phyloP scores from a whole-genome alignment of 108 stramenopile genomes.

The Skeletonema marinoi region DNA sequence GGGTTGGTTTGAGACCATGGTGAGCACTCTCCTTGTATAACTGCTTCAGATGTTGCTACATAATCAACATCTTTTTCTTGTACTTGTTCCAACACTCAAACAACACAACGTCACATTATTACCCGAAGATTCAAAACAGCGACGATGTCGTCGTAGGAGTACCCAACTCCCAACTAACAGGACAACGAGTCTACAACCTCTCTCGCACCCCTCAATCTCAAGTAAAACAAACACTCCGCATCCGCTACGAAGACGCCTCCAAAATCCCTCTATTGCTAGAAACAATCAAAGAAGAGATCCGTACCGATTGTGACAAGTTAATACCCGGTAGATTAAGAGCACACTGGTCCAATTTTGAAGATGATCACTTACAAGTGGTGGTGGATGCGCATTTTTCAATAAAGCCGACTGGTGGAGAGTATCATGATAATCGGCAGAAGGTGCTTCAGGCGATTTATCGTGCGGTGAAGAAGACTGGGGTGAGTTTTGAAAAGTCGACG shows the following conservation, averaged over 20 bases:
- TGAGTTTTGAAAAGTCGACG: slow-evolving; percentile 40
- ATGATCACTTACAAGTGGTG: slow-evolving; percentile 61
- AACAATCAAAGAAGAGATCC: slow-evolving; percentile 70
- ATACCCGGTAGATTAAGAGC: slow-evolving; percentile 74
- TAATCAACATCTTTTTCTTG: not conserved
- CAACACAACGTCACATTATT: slow-evolving; percentile 44
- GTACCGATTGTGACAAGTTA: slow-evolving; percentile 51
- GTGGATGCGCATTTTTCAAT: slow-evolving; percentile 68
- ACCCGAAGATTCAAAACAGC: slow-evolving; percentile 25
- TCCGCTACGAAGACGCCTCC: slow-evolving; percentile 54
- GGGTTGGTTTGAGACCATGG: slow-evolving; percentile 26
- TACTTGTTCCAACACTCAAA: slow-evolving; percentile 17
- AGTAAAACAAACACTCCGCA: slow-evolving; percentile 62
- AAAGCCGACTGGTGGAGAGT: slow-evolving; percentile 57
- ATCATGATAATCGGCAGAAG: slow-evolving; percentile 62
- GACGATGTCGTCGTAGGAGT: slow-evolving; percentile 49
- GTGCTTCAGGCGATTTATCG: slow-evolving; percentile 67
- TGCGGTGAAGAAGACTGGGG: slow-evolving; percentile 62
- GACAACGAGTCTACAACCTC: slow-evolving; percentile 65
- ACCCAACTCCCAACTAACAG: slow-evolving; percentile 52
- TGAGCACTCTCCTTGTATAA: not conserved
- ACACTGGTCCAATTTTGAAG: slow-evolving; percentile 55
- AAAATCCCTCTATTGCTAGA: slow-evolving; percentile 60
- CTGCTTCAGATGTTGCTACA: too few relatives aligned
- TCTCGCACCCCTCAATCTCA: slow-evolving; percentile 57